A percentile compares a stretch with the other conserved stretches of the same genome.
phyloP scores from a whole-genome alignment of 2,329 filamentous ascomycete species.

The Aspergillus ochraceus region DNA sequence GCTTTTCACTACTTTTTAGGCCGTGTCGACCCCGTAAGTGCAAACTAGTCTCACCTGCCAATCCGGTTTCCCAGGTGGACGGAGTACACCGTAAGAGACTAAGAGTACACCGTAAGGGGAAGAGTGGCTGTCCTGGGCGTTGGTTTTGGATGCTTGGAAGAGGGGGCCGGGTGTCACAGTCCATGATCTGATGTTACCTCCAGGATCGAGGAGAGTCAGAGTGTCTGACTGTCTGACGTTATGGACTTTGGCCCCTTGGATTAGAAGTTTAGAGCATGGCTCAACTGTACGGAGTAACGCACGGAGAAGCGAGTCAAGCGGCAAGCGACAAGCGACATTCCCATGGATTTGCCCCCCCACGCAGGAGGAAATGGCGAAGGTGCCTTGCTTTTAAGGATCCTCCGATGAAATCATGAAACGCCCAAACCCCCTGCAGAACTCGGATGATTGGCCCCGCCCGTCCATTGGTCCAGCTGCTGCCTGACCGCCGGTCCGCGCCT shows the following conservation, averaged over 20 bases:
- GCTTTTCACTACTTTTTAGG: too few species aligned
- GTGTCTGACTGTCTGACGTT: too few species aligned
- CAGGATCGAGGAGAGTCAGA: too few species aligned
- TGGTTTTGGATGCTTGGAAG: neutral
- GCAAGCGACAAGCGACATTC: too few species aligned
- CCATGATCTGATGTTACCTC: neutral
- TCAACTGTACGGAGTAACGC: too few species aligned
- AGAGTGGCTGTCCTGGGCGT: neutral
- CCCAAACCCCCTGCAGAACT: neutral
- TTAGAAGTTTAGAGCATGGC: too few species aligned
- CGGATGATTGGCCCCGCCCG: neutral
- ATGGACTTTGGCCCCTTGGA: neutral
- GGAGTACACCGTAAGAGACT: neutral
- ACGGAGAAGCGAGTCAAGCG: neutral
- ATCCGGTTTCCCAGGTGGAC: neutral
- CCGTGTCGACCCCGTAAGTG: neutral
- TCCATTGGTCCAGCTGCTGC: neutral
- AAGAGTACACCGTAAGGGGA: too few species aligned
- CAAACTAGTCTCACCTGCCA: neutral
- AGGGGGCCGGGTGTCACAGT: neutral
- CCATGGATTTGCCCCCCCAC: too few species aligned
- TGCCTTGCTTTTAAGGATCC: neutral
- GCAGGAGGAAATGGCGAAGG: too few species aligned
- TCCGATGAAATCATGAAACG: neutral
- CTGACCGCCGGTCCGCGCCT: neutral